These are phyloP conservation scores for Corymbia calophylla DNA, from an alignment of 441 rosid species.

Conservation along the genomic window DNA sequence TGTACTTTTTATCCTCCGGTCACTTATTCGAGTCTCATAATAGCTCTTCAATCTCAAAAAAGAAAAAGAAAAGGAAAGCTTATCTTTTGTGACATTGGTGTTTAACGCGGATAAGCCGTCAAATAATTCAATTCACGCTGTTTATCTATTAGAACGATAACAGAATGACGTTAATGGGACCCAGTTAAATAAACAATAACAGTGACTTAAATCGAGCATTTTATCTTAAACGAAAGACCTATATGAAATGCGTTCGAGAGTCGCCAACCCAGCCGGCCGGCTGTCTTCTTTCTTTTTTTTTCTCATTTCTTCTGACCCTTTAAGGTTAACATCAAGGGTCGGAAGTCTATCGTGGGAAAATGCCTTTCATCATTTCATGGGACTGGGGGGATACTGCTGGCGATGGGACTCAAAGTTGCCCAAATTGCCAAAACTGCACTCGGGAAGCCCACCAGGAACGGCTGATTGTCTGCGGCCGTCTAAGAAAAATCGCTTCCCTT, in stretches of 20 bases:
- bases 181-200: not conserved
- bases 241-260: not conserved
- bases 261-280: not conserved
- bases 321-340: not conserved
- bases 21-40: not conserved
- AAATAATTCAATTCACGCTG: not conserved
- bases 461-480: not conserved
- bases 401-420: not conserved
- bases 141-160: not conserved
- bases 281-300: not conserved
- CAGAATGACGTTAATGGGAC: not conserved
- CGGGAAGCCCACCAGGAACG: not conserved
- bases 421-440: not conserved
- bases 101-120: not conserved
- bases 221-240: not conserved
- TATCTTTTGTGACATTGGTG: not conserved
- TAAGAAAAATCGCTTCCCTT: not conserved
- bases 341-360: not conserved
- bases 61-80: not conserved
- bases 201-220: not conserved
- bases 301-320: not conserved
- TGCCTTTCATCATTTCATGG: not conserved
- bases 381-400: not conserved
- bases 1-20: not conserved
- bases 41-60: not conserved